Percentiles rank a stretch among this genome's conserved stretches.
Evolutionary conservation across 208 protist species (phyloP).

Genomic region (Angomonas ambiguus): DNA sequence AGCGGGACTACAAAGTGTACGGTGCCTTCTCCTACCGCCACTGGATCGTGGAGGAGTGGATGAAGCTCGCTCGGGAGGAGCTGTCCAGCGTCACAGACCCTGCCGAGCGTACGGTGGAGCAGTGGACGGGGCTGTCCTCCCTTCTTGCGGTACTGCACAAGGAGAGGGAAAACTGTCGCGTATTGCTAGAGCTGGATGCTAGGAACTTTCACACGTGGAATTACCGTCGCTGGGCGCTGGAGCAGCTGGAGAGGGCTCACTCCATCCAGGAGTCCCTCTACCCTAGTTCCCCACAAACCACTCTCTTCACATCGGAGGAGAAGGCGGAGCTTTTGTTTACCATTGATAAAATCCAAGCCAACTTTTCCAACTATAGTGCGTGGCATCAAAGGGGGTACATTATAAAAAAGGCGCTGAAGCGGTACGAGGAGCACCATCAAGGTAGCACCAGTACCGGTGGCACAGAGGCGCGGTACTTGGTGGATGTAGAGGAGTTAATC

Average conservation of each 20-base stretch:
- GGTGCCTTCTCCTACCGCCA: slow-evolving; percentile 79
- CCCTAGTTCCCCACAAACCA: neutral
- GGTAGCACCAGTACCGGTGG: slow-evolving; percentile 1
- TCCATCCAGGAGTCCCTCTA: neutral
- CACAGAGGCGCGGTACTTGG: neutral
- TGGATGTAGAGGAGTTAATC: slow-evolving; percentile 8
- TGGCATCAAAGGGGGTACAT: slow-evolving; percentile 92
- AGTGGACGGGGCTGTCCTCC: slow-evolving; percentile 1
- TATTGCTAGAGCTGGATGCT: slow-evolving; percentile 74
- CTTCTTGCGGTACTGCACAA: slow-evolving; percentile 35
- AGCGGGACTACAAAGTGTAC: slow-evolving; percentile 82
- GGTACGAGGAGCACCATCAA: slow-evolving; percentile 4
- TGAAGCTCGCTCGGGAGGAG: slow-evolving; percentile 24
- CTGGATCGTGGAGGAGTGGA: slow-evolving; percentile 69
- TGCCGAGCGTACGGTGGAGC: neutral
- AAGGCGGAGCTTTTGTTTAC: slow-evolving; percentile 80
- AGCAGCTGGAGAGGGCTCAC: slow-evolving; percentile 17
- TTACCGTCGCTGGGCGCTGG: slow-evolving; percentile 63
- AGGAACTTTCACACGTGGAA: slow-evolving; percentile 91
- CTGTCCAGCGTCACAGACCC: neutral
- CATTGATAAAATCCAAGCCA: slow-evolving; percentile 75
- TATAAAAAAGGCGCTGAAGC: slow-evolving; percentile 29
- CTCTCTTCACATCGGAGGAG: slow-evolving; percentile 39
- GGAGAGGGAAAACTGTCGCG: slow-evolving; percentile 65
- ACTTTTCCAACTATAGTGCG: slow-evolving; percentile 98